A percentile compares a stretch with the other conserved stretches of the same genome.
These are phyloP conservation scores for Tanacetum coccineum DNA, from an alignment of 129 eudicot species.

Conservation along the genomic window DNA sequence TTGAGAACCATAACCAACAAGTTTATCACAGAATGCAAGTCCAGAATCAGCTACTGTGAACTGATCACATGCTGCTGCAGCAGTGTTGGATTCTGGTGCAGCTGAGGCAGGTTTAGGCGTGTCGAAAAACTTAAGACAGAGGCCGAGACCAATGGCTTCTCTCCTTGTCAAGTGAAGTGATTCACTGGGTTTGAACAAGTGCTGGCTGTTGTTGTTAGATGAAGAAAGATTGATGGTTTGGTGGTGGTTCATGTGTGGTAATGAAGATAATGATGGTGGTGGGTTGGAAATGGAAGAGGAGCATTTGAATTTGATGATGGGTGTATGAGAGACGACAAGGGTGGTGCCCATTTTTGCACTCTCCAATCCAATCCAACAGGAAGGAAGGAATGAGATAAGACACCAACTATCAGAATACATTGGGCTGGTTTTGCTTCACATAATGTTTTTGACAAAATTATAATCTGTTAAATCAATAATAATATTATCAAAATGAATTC, in stretches of 20 bases:
- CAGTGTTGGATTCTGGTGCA: constrained; percentile 24
- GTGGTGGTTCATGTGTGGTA: constrained; percentile 4
- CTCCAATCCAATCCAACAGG: constrained; percentile 1
- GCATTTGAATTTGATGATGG: constrained; percentile 7
- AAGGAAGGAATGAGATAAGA: no score
- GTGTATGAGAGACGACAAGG: constrained; percentile 22
- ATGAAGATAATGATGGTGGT: background rate
- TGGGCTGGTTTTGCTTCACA: no score
- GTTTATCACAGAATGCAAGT: constrained; percentile 68
- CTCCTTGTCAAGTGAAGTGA: constrained; percentile 43
- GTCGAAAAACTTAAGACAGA: constrained; percentile 35
- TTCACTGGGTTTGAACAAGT: constrained; percentile 11
- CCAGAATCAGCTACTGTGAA: constrained; percentile 63
- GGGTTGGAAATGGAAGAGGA: constrained; percentile 18
- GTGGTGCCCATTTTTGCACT: constrained; percentile 30
- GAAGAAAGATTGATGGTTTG: constrained; percentile 5
- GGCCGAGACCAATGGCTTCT: constrained; percentile 49
- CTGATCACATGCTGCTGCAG: constrained; percentile 47
- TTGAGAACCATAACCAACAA: constrained; percentile 62
- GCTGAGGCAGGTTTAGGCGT: constrained; percentile 32
- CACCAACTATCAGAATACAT: no score
- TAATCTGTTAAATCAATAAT: no score
- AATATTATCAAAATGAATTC: no score
- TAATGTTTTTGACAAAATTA: no score
- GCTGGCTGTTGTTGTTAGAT: background rate